phyloP scores from a whole-genome alignment of 192 early-diverging fungal genomes.

The Coemansia sp. region DNA sequence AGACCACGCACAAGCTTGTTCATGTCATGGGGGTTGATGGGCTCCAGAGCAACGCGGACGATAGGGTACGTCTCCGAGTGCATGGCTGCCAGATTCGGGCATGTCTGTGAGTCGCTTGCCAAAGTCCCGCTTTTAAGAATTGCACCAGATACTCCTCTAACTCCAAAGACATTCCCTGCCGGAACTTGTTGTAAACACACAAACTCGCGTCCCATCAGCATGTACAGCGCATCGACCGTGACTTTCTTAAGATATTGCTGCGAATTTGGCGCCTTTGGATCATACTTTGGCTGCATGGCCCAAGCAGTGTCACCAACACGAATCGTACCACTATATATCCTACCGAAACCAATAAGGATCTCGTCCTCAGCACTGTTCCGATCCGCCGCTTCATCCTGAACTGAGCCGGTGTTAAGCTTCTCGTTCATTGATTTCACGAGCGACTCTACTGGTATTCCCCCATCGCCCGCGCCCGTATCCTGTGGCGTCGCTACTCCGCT shows the following conservation, averaged over 20 bases:
- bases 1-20: conserved; percentile 80
- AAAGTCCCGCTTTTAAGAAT: conserved; percentile 96
- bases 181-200: conserved; percentile 78
- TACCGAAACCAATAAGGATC: conserved; percentile 84
- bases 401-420: conserved; percentile 15
- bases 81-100: conserved; percentile 72
- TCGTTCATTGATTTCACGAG: conserved; percentile 34
- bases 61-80: conserved; percentile 74
- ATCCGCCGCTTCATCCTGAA: neutral
- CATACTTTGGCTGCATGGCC: conserved; percentile 94
- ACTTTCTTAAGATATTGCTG: conserved; percentile 66
- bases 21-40: conserved; percentile 88
- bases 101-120: conserved; percentile 63
- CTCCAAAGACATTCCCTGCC: conserved; percentile 96
- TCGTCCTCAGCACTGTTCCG: conserved; percentile 53
- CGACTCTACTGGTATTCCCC: conserved; percentile 15
- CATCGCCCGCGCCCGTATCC: neutral
- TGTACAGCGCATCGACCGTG: conserved; percentile 75
- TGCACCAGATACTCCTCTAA: conserved; percentile 81
- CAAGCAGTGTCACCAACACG: conserved; percentile 82
- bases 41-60: conserved; percentile 94
- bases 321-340: conserved; percentile 91
- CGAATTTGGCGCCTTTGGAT: conserved; percentile 59
- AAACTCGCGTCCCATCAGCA: conserved; percentile 98
- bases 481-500: conserved; percentile 37